These are phyloP conservation scores for Leccinum boreale DNA, from an alignment of 768 basidiomycete species.

Conservation along the genomic window DNA sequence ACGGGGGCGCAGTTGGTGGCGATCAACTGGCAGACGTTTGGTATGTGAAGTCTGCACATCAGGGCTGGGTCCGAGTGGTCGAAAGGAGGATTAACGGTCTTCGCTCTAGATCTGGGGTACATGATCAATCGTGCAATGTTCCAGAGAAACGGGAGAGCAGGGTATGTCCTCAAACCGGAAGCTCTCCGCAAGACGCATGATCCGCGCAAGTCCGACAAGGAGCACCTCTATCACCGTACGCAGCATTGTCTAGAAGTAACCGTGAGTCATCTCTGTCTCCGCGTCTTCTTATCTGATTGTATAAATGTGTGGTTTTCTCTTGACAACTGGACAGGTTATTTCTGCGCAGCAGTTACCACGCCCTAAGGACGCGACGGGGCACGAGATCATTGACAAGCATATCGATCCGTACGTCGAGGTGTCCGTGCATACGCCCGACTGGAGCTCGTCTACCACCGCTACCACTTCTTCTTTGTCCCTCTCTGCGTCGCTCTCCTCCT, in stretches of 20 bases:
- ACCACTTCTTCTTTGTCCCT: background rate
- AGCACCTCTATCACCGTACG: slow-evolving; percentile 48
- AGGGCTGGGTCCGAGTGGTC: background rate
- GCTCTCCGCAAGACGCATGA: slow-evolving; percentile 60
- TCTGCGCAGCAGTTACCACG: slow-evolving; percentile 90
- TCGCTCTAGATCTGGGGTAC: slow-evolving; percentile 72
- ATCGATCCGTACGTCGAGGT: slow-evolving; percentile 82
- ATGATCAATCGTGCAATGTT: slow-evolving; percentile 98
- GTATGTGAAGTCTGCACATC: slow-evolving; percentile 43
- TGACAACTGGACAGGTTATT: slow-evolving; percentile 48
- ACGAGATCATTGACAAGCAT: slow-evolving; percentile 57
- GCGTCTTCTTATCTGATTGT: background rate
- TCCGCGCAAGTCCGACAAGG: slow-evolving; percentile 55
- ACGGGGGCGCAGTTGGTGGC: slow-evolving; percentile 88
- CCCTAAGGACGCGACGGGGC: slow-evolving; percentile 58
- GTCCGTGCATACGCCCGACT: slow-evolving; percentile 72
- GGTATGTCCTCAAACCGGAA: slow-evolving; percentile 87
- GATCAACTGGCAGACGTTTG: slow-evolving; percentile 96
- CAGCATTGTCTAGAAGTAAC: slow-evolving; percentile 64
- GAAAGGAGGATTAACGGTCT: background rate
- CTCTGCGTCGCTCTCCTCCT: background rate
- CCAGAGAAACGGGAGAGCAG: slow-evolving; percentile 80
- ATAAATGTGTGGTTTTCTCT: background rate
- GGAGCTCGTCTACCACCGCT: slow-evolving; percentile 35
- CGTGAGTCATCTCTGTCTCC: slow-evolving; percentile 33